These are phyloP conservation scores for Tremella fuciformis DNA, from an alignment of 768 basidiomycete species.

Conservation along the genomic window DNA sequence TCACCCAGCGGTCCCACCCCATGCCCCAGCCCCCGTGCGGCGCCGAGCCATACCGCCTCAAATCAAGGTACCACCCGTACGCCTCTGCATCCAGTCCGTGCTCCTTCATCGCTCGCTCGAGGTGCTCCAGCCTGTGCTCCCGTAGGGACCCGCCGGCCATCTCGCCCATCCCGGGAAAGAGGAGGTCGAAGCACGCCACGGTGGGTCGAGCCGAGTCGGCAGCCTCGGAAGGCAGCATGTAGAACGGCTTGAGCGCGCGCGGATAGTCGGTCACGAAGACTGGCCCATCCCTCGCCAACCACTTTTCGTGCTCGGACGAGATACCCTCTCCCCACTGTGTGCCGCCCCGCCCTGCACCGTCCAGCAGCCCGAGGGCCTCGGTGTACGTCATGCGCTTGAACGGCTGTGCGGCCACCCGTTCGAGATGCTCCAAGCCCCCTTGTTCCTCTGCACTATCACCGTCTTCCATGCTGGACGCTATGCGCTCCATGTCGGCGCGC, in stretches of 20 bases:
- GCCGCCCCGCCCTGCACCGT: slow-evolving; percentile 38
- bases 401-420: slow-evolving; percentile 54
- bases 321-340: slow-evolving; percentile 73
- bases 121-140: slow-evolving; percentile 47
- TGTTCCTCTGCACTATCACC: slow-evolving; percentile 3
- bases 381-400: slow-evolving; percentile 80
- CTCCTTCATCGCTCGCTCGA: slow-evolving; percentile 56
- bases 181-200: slow-evolving; percentile 92
- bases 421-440: slow-evolving; percentile 5
- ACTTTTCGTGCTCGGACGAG: slow-evolving; percentile 89
- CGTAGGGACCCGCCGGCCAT: slow-evolving; percentile 87
- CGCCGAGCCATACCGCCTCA: slow-evolving; percentile 77
- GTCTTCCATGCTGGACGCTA: not conserved
- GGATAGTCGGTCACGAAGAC: slow-evolving; percentile 94
- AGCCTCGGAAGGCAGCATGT: slow-evolving; percentile 63
- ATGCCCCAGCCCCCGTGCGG: slow-evolving; percentile 95
- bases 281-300: slow-evolving; percentile 70
- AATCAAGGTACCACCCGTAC: slow-evolving; percentile 67
- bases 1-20: slow-evolving; percentile 87
- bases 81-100: slow-evolving; percentile 55
- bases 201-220: slow-evolving; percentile 51
- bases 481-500: slow-evolving; percentile 16
- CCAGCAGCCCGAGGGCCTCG: slow-evolving; percentile 66
- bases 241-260: slow-evolving; percentile 79
- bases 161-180: slow-evolving; percentile 84